phyloP scores from a whole-genome alignment of 495 filamentous ascomycete species.

The Aspergillus leporis region DNA sequence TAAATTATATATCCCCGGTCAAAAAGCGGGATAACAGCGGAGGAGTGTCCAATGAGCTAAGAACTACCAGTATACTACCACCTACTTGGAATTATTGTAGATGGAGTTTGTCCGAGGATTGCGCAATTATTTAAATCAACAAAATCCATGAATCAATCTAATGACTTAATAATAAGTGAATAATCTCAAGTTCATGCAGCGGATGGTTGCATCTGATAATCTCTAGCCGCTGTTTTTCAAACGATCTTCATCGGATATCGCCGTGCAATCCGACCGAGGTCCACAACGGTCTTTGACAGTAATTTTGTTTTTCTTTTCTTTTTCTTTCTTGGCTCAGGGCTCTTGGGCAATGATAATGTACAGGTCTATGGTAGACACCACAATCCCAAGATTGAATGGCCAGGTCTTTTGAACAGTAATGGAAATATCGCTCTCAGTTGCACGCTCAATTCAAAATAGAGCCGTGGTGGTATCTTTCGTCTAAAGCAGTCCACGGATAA shows the following conservation, averaged over 20 bases:
- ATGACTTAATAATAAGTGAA: neutral
- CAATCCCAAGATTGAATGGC: neutral
- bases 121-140: neutral
- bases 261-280: neutral
- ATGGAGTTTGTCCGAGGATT: neutral
- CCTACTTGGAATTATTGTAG: neutral
- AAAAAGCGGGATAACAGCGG: no score
- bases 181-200: neutral
- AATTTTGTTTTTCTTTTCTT: neutral
- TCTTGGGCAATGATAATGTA: conserved; percentile 1
- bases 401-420: neutral
- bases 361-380: neutral
- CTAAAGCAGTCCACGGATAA: conserved; percentile 6
- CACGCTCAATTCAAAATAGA: conserved; percentile 1
- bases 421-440: neutral
- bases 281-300: neutral
- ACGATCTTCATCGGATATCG: conserved; percentile 13
- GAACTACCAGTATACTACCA: neutral
- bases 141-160: neutral
- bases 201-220: conserved; percentile 7
- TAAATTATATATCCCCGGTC: no score
- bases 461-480: conserved; percentile 11
- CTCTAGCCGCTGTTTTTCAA: neutral
- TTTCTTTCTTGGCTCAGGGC: neutral
- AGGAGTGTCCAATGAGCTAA: no score